Base-by-base conservation (phyloP, 2,329 filamentous ascomycete genomes). In the Penicillium sp. region DNA sequence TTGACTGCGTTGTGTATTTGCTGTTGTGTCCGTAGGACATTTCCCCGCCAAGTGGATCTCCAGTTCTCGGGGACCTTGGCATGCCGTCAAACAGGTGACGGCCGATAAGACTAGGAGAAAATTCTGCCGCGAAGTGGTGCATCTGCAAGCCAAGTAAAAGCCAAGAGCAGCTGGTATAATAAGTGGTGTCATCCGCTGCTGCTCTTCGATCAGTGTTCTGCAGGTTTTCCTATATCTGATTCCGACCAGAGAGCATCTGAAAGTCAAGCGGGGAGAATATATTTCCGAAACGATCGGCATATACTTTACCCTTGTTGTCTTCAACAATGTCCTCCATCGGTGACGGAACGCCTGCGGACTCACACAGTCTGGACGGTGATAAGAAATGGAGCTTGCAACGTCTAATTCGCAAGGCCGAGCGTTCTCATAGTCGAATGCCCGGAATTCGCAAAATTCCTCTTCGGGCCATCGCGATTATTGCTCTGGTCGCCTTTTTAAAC, bases 361-460 rank as follows among this genome's bases (percentile, higher is more conserved):
- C 50, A 11, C 49, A 10, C 10, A 55, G 56, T 49, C 14, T 56
- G 9, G 56, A 62, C 24, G 42, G 55, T 19, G 58, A 69, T 8
- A 52, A 37, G 9, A 72, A 64, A 68, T 73, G 71, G 71, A 65
- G 57, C 5, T 39, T 69, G 37, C 64, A 64, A 19, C 62, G 66
- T 3, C 62, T 77, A n/a, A 55, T 77, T 33, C 65, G 65, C n/a
- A 70, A 67, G 59, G 79, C 78, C 1, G 76, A 77, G 29, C 64
- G 60, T 48, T 82, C 80, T 49, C 84, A 86, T 68, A 68, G 76
- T 48, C 77, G 78, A 4, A 74, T 84, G 24, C 85, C 85, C 0
- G 82, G 81, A 9, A 69, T 88, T 13, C 76, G 80, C 31, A 82
- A 78, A 55, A 76, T 87, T 4, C 85, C 85, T 0, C 79, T 86